Evolutionary conservation across 1,139 yeast species (phyloP).

Genomic region (Hansenula anomala): DNA sequence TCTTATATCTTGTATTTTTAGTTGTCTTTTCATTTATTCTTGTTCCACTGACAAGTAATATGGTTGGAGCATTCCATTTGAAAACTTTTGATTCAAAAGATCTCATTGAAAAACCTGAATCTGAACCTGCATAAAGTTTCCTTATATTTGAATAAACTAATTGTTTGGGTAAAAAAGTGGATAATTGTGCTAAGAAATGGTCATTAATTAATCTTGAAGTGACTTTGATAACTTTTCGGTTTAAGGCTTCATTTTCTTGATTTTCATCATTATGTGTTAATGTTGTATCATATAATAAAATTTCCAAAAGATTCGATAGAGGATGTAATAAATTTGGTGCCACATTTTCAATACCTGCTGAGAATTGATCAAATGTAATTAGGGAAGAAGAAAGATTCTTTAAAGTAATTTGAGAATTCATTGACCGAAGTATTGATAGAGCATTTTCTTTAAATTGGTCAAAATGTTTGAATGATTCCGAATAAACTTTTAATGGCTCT

Average conservation of each 20-base stretch:
- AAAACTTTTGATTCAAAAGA: conserved; percentile 80
- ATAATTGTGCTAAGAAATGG: conserved; percentile 27
- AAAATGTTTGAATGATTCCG: conserved; percentile 16
- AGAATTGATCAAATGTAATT: conserved; percentile 34
- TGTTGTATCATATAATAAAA: conserved; percentile 26
- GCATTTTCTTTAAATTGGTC: conserved; percentile 24
- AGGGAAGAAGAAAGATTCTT: conserved; percentile 20
- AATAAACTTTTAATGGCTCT: conserved; percentile 18
- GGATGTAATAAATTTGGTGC: conserved; percentile 36
- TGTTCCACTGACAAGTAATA: conserved; percentile 65
- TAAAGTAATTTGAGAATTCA: conserved; percentile 30
- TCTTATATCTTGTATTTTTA: conserved; percentile 44
- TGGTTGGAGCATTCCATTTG: conserved; percentile 88
- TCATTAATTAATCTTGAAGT: conserved; percentile 27
- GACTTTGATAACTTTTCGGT: conserved; percentile 8
- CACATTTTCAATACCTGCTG: conserved; percentile 25
- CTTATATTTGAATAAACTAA: conserved; percentile 41
- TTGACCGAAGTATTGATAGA: conserved; percentile 37
- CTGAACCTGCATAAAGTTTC: conserved; percentile 66
- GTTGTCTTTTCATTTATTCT: conserved; percentile 34
- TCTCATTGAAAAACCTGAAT: conserved; percentile 75
- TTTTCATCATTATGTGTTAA: neutral
- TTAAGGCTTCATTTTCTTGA: conserved; percentile 8
- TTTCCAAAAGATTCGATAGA: conserved; percentile 34
- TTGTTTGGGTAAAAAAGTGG: conserved; percentile 27